These are phyloP conservation scores for Nigrograna mackinnonii DNA, from an alignment of 2,329 filamentous ascomycete species.

Conservation along the genomic window DNA sequence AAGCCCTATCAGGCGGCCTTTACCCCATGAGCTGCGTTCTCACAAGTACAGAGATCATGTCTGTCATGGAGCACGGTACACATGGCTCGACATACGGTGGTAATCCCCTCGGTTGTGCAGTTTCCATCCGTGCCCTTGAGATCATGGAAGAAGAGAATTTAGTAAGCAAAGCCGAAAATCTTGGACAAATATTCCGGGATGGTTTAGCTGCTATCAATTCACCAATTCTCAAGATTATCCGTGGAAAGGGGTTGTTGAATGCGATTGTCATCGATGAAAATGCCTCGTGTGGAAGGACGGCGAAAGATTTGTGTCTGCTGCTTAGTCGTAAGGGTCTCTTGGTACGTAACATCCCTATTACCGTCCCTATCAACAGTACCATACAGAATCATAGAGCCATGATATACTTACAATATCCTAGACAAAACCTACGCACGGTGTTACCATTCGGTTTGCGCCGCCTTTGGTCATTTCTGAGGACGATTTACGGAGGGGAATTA, in stretches of 20 bases:
- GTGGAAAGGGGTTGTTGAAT: conserved; percentile 93
- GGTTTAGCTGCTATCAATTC: conserved; percentile 75
- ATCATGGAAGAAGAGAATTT: conserved; percentile 90
- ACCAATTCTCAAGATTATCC: conserved; percentile 78
- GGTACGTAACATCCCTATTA: conserved; percentile 63
- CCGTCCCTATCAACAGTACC: no score
- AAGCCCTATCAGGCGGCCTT: conserved; percentile 97
- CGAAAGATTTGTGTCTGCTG: conserved; percentile 95
- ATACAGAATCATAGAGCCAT: no score
- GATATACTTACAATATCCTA: conserved; percentile 48
- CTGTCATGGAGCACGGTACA: conserved; percentile 93
- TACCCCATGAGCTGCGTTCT: conserved; percentile 97
- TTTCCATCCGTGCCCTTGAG: conserved; percentile 93
- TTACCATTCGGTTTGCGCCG: conserved; percentile 97
- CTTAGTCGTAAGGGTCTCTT: conserved; percentile 94
- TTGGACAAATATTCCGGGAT: conserved; percentile 83
- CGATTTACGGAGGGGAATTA: no score
- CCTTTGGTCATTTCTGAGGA: conserved; percentile 91
- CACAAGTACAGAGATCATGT: conserved; percentile 86
- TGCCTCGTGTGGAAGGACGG: conserved; percentile 80
- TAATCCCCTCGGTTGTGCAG: conserved; percentile 92
- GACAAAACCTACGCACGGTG: conserved; percentile 98
- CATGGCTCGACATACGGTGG: conserved; percentile 99
- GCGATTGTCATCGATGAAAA: conserved; percentile 94
- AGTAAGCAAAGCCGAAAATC: conserved; percentile 76